Conservation (phyloP, 176 grass and related monocot species). For the Oryza glaberrima region DNA sequence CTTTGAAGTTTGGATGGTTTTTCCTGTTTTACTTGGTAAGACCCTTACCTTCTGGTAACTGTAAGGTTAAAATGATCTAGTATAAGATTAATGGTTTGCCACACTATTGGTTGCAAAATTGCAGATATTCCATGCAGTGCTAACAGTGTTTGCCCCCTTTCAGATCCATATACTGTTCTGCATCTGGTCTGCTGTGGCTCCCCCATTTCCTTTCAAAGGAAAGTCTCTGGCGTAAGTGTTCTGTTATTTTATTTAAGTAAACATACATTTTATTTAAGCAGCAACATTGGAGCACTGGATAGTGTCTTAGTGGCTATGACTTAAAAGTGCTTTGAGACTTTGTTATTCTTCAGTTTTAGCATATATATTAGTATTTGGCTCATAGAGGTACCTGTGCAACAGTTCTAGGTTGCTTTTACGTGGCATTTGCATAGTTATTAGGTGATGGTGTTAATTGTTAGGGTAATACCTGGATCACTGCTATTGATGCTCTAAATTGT, state of each 20-base stretch:
- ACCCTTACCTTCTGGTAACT: neutral
- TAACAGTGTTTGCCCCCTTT: slow-evolving; percentile 41
- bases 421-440: neutral
- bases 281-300: neutral
- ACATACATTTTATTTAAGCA: neutral
- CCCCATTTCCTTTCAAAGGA: slow-evolving; percentile 97
- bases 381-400: neutral
- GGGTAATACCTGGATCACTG: neutral
- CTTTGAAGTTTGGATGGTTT: slow-evolving; percentile 96
- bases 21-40: slow-evolving; percentile 90
- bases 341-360: neutral
- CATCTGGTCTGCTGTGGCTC: slow-evolving; percentile 87
- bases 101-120: slow-evolving; percentile 1
- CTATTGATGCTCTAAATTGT: slow-evolving; percentile 26
- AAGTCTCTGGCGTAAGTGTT: slow-evolving; percentile 97
- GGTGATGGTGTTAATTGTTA: neutral
- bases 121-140: neutral
- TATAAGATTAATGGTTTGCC: slow-evolving; percentile 29
- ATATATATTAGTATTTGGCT: neutral
- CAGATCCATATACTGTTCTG: slow-evolving; percentile 94
- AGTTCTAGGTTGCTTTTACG: neutral
- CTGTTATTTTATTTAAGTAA: slow-evolving; percentile 17
- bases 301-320: neutral
- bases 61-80: neutral
- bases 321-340: slow-evolving; percentile 1